phyloP scores from a whole-genome alignment of 2,329 filamentous ascomycete species.

The Cordyceps javanica region DNA sequence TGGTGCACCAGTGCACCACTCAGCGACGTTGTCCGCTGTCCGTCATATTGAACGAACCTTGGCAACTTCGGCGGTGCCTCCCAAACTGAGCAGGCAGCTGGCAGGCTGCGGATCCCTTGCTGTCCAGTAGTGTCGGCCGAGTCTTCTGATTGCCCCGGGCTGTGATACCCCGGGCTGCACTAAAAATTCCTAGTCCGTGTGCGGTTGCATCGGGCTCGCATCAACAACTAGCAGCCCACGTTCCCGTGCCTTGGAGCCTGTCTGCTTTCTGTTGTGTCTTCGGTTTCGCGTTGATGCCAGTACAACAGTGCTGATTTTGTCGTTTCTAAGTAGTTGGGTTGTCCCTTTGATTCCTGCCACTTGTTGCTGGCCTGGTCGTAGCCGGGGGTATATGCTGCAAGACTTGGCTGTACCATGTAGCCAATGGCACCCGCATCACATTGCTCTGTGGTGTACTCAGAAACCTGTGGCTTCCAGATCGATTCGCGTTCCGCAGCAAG shows the following conservation, averaged over 20 bases:
- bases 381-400: not conserved
- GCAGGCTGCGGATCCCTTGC: not conserved
- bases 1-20: not conserved
- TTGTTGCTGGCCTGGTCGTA: not conserved
- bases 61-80: not conserved
- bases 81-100: not conserved
- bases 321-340: too few species aligned
- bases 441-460: not conserved
- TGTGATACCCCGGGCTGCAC: not conserved
- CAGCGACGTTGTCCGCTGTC: not conserved
- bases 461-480: not conserved
- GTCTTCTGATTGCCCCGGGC: not conserved
- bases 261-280: not conserved
- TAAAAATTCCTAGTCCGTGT: conserved; percentile 1
- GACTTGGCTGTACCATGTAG: not conserved
- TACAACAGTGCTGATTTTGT: too few species aligned
- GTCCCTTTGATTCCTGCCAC: not conserved
- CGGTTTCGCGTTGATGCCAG: too few species aligned
- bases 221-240: too few species aligned
- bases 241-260: not conserved
- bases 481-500: not conserved
- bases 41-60: conserved; percentile 8
- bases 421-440: not conserved
- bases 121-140: conserved; percentile 8
- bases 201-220: not conserved